A percentile compares a stretch with the other conserved stretches of the same genome.
These are phyloP conservation scores for Austropuccinia psidii DNA, from an alignment of 1,284 basidiomycete species.

Conservation along the genomic window DNA sequence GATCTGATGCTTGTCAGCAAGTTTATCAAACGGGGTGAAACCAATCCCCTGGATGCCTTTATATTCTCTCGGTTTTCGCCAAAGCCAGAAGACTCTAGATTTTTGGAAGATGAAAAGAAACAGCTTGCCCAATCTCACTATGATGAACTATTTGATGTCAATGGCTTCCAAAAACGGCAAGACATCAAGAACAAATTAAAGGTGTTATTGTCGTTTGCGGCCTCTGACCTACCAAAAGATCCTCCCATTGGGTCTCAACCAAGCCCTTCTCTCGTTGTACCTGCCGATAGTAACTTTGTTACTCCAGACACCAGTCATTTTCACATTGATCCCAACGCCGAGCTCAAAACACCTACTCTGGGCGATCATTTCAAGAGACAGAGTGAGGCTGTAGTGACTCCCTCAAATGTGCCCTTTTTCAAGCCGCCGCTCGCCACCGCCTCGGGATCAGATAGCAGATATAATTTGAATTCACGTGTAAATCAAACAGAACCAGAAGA, in stretches of 20 bases:
- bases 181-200: conserved; percentile 8
- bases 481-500: not conserved
- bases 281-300: not conserved
- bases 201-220: not conserved
- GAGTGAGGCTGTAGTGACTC: conserved; percentile 7
- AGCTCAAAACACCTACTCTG: conserved; percentile 17
- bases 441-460: no score
- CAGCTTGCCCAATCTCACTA: conserved; percentile 5
- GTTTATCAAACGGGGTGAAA: conserved; percentile 23
- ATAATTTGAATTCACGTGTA: not conserved
- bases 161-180: conserved; percentile 6
- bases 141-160: conserved; percentile 19
- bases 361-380: conserved; percentile 9
- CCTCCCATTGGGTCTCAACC: not conserved
- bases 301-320: conserved; percentile 32
- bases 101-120: not conserved
- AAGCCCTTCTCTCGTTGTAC: not conserved
- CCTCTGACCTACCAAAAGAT: not conserved
- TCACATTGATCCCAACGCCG: not conserved
- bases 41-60: conserved; percentile 7
- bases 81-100: not conserved
- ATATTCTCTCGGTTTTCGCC: not conserved
- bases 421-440: not conserved
- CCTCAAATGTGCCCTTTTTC: conserved; percentile 2
- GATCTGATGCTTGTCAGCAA: conserved; percentile 27